These are phyloP conservation scores for Herpetomonas samuelpessoai DNA, from an alignment of 208 protist species.

Conservation along the genomic window DNA sequence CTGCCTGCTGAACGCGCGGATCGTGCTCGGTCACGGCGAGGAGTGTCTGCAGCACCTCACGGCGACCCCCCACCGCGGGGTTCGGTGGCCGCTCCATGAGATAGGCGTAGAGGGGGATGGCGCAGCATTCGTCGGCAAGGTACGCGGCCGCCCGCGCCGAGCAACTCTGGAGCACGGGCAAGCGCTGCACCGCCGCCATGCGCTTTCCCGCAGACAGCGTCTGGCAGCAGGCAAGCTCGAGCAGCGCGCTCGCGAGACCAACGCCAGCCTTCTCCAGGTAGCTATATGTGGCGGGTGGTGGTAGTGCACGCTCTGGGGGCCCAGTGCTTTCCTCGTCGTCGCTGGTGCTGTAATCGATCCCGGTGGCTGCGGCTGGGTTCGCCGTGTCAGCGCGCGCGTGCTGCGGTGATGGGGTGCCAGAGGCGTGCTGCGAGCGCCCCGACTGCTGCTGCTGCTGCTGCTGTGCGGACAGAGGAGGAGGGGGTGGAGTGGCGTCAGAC, in stretches of 20 bases:
- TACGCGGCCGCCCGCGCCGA: slow-evolving; percentile 47
- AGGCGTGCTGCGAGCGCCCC: background rate
- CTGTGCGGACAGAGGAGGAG: too few relatives aligned
- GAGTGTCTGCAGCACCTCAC: slow-evolving; percentile 1
- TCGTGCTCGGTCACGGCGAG: background rate
- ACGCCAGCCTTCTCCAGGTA: slow-evolving; percentile 42
- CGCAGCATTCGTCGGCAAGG: slow-evolving; percentile 44
- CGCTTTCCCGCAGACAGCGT: slow-evolving; percentile 12
- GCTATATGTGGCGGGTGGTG: too few relatives aligned
- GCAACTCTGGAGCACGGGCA: slow-evolving; percentile 41
- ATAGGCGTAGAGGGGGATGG: slow-evolving; percentile 37
- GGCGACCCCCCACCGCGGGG: too few relatives aligned
- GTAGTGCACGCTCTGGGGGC: too few relatives aligned
- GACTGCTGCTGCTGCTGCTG: too few relatives aligned
- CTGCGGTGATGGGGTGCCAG: background rate
- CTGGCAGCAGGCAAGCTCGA: slow-evolving; percentile 41
- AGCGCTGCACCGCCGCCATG: slow-evolving; percentile 29
- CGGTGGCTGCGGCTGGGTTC: too few relatives aligned
- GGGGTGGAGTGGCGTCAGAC: too few relatives aligned
- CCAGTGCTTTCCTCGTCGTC: too few relatives aligned
- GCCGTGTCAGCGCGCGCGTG: background rate
- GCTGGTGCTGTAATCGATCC: too few relatives aligned
- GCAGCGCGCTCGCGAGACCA: slow-evolving; percentile 49
- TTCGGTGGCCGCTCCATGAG: slow-evolving; percentile 1
- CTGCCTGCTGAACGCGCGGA: background rate